phyloP scores from a whole-genome alignment of 257 asterid genomes.

The Eustoma russellianum region DNA sequence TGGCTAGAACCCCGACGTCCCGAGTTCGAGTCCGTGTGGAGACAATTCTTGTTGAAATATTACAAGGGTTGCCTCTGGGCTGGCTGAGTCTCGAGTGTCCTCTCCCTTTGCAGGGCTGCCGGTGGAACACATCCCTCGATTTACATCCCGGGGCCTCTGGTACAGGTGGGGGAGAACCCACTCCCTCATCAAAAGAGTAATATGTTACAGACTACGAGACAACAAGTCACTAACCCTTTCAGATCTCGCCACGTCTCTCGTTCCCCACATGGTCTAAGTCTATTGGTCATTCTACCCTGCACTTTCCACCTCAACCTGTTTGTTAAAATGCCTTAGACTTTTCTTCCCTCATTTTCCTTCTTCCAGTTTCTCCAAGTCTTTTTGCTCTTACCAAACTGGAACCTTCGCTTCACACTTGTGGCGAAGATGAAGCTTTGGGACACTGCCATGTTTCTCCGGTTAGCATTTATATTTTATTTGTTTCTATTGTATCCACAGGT shows the following conservation, averaged over 20 bases:
- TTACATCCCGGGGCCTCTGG: too few species aligned
- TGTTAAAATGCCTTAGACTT: slow-evolving; percentile 20
- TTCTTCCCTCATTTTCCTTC: neutral
- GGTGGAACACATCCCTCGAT: too few species aligned
- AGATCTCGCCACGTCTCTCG: slow-evolving; percentile 40
- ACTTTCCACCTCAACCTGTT: slow-evolving; percentile 32
- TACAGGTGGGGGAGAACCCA: too few species aligned
- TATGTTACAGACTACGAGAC: slow-evolving; percentile 1
- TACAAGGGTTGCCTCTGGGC: too few species aligned
- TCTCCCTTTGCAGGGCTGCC: too few species aligned
- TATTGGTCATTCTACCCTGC: slow-evolving; percentile 17
- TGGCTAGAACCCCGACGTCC: too few species aligned
- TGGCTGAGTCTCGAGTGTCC: too few species aligned
- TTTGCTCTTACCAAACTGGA: neutral
- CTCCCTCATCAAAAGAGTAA: too few species aligned
- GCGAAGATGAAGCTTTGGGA: slow-evolving; percentile 15
- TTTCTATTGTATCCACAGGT: slow-evolving; percentile 21
- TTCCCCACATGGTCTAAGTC: slow-evolving; percentile 14
- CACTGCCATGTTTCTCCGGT: slow-evolving; percentile 20
- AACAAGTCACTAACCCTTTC: slow-evolving; percentile 54
- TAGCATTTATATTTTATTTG: slow-evolving; percentile 33
- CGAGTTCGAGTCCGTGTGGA: too few species aligned
- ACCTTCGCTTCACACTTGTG: slow-evolving; percentile 18
- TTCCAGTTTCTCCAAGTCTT: neutral
- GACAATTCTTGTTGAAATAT: too few species aligned